Conservation (phyloP, 1,284 basidiomycete species). For the Rhizoctonia solani region DNA sequence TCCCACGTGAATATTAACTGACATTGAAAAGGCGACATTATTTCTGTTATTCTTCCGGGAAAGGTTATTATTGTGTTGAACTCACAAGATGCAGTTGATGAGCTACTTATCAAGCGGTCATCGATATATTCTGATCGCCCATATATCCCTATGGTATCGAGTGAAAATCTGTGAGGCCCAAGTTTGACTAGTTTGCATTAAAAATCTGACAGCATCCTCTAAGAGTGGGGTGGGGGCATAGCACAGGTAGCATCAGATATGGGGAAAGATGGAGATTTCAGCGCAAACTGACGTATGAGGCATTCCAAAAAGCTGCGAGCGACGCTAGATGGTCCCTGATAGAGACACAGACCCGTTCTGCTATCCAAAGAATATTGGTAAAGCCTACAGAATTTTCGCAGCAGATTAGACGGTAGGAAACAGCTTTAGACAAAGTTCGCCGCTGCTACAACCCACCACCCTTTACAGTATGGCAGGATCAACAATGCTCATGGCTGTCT, state of each 20-base stretch:
- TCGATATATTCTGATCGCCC: constrained; percentile 36
- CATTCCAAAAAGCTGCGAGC: background rate
- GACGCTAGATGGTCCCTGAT: background rate
- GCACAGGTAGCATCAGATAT: background rate
- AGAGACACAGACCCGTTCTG: background rate
- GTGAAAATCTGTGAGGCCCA: constrained; percentile 7
- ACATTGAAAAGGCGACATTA: constrained; percentile 6
- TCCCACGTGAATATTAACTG: background rate
- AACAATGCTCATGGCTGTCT: background rate
- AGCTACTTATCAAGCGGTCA: constrained; percentile 34
- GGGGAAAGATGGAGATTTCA: background rate
- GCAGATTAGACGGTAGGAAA: background rate
- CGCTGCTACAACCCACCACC: background rate
- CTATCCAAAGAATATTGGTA: background rate
- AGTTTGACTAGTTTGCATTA: background rate
- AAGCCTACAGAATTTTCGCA: background rate
- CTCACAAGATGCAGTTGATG: constrained; percentile 22
- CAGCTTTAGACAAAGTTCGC: background rate
- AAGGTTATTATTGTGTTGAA: constrained; percentile 36
- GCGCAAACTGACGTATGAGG: background rate
- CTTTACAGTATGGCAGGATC: background rate
- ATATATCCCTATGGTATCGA: background rate
- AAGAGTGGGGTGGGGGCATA: background rate
- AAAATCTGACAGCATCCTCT: background rate
- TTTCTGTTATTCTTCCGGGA: constrained; percentile 25